phyloP scores from a whole-genome alignment of 192 early-diverging fungal genomes.

The Pilaira anomala region DNA sequence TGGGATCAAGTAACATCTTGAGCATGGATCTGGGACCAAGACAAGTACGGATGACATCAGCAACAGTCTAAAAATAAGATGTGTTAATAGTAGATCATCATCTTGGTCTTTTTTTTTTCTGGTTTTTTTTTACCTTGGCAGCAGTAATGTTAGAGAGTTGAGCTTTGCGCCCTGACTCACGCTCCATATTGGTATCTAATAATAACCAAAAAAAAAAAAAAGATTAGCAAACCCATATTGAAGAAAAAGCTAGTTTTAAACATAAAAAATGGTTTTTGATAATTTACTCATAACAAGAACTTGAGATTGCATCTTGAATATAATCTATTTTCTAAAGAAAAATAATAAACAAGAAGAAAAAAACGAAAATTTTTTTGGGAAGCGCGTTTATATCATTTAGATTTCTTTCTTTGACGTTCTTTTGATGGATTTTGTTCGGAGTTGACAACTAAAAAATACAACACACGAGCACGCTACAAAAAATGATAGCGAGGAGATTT shows the following conservation, averaged over 20 bases:
- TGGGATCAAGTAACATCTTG: constrained; percentile 99
- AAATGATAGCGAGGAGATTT: no score
- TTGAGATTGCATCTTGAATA: constrained; percentile 72
- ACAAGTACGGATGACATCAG: constrained; percentile 98
- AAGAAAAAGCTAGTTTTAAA: no score
- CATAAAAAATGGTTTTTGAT: background rate
- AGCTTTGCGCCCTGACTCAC: constrained; percentile 94
- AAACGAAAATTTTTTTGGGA: constrained; percentile 4
- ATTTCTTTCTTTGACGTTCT: no score
- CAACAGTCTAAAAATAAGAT: constrained; percentile 70
- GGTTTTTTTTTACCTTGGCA: constrained; percentile 73
- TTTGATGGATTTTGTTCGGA: no score
- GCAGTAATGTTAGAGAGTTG: constrained; percentile 97
- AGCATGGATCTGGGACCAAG: constrained; percentile 98
- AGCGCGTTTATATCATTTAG: constrained; percentile 12
- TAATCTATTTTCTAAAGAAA: background rate
- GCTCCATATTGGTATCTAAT: constrained; percentile 81
- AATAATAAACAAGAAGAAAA: constrained; percentile 3
- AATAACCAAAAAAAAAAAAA: background rate
- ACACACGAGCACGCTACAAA: no score
- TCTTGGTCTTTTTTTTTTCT: background rate
- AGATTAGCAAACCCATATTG: background rate
- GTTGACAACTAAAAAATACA: background rate
- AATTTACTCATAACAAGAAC: constrained; percentile 84
- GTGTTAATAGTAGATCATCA: background rate